A percentile compares a stretch with the other conserved stretches of the same genome.
Conservation (phyloP, 768 basidiomycete species). For the Mycena latifolia region DNA sequence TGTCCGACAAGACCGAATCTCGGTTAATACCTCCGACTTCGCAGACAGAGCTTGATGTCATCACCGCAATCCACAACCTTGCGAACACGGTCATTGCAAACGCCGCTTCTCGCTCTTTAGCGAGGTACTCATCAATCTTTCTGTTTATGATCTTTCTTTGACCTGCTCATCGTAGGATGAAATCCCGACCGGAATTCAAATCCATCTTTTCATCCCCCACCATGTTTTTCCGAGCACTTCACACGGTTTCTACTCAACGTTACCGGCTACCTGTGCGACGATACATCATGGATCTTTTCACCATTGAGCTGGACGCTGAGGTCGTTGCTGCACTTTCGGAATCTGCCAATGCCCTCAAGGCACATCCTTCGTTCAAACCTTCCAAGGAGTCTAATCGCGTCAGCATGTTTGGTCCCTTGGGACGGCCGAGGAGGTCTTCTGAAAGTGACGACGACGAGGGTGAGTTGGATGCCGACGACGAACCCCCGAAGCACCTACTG, state of each 20-base stretch:
- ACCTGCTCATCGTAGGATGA: slow-evolving; percentile 64
- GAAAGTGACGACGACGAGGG: slow-evolving; percentile 75
- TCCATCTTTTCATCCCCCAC: slow-evolving; percentile 81
- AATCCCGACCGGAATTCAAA: slow-evolving; percentile 81
- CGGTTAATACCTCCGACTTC: slow-evolving; percentile 75
- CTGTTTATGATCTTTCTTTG: slow-evolving; percentile 7
- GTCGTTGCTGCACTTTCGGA: slow-evolving; percentile 67
- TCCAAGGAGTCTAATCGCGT: slow-evolving; percentile 62
- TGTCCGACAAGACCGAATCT: slow-evolving; percentile 52
- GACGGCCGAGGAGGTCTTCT: slow-evolving; percentile 61
- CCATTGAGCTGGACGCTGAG: slow-evolving; percentile 78
- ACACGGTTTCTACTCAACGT: slow-evolving; percentile 89
- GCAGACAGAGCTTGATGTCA: slow-evolving; percentile 83
- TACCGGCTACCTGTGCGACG: slow-evolving; percentile 93
- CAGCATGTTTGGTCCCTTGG: slow-evolving; percentile 71
- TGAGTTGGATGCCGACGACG: slow-evolving; percentile 58
- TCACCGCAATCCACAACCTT: slow-evolving; percentile 92
- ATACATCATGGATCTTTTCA: slow-evolving; percentile 95
- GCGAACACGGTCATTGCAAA: slow-evolving; percentile 97
- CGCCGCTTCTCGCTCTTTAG: slow-evolving; percentile 90
- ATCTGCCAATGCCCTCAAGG: slow-evolving; percentile 63
- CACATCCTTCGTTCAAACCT: slow-evolving; percentile 57
- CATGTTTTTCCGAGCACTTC: slow-evolving; percentile 87
- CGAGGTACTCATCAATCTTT: slow-evolving; percentile 65
- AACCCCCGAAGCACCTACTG: slow-evolving; percentile 47